A percentile compares a stretch with the other conserved stretches of the same genome.
These are phyloP conservation scores for Porcisia hertigi DNA, from an alignment of 208 protist species.

Conservation along the genomic window DNA sequence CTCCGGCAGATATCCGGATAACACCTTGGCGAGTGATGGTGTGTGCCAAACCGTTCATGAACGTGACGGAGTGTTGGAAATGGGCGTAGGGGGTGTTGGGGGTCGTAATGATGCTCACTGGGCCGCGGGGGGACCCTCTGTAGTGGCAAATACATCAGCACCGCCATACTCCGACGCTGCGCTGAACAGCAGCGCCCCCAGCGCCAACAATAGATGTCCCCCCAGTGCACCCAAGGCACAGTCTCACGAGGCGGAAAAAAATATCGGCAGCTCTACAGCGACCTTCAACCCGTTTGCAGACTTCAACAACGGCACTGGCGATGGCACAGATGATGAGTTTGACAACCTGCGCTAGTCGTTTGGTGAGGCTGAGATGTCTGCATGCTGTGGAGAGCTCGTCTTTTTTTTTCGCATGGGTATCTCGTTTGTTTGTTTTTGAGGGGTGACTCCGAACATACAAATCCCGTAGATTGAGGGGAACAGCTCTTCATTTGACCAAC, in stretches of 20 bases:
- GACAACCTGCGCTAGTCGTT: slow-evolving; percentile 13
- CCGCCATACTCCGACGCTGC: background rate
- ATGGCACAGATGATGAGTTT: slow-evolving; percentile 18
- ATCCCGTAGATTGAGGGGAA: too few species aligned
- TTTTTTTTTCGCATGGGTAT: too few species aligned
- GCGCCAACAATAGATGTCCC: background rate
- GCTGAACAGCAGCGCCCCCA: background rate
- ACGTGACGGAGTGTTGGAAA: background rate
- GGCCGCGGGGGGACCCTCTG: background rate
- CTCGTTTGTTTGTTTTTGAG: too few species aligned
- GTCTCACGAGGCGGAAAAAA: background rate
- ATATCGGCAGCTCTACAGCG: background rate
- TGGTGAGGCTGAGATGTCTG: background rate
- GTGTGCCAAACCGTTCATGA: background rate
- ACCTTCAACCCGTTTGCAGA: slow-evolving; percentile 26
- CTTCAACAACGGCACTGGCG: slow-evolving; percentile 4
- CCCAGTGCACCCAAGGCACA: too few species aligned
- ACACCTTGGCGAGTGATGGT: slow-evolving; percentile 2
- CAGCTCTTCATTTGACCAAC: too few species aligned
- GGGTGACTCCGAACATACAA: too few species aligned
- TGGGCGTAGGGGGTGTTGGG: background rate
- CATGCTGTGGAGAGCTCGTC: too few species aligned
- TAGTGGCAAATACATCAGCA: background rate
- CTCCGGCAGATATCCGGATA: background rate
- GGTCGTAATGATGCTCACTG: background rate